Evolutionary conservation across 2,329 filamentous ascomycete species (phyloP), one percentile per base, ranked within the genome.

Genomic region (Nakataea oryzae): DNA sequence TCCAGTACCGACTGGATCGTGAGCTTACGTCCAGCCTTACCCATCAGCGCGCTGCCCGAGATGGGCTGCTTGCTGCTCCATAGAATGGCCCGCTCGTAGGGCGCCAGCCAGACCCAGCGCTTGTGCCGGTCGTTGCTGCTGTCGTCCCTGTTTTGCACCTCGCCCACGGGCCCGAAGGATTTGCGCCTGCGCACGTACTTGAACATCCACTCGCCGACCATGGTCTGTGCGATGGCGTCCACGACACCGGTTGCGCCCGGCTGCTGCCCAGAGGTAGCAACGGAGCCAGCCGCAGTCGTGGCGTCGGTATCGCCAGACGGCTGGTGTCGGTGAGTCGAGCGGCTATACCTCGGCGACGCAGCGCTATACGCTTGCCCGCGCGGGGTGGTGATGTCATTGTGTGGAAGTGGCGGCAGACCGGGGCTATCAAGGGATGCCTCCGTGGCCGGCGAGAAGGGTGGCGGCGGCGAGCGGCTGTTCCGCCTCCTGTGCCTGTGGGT

Each of bases 61-160:
- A 87, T 91, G 21, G 95, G 95, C 75, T 99, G 95, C 79, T 96
- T 97, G 80, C 89, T 96, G 74, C 93, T 97, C 95, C 95, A 99
- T 74, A 99, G 90, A 64, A 99, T 93, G 14, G 93, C 89, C 65
- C 93, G 84, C 75, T 99, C 95, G 71, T 99, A 97, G 3, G 95
- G 95, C 24, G 93, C 95, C 65, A 99, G 83, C 95, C 95, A 99
- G 2, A 99, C 95, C 95, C 95, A 99, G 73, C 95, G 84, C 77
- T 93, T 97, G 73, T 99, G 95, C 32, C 95, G 89, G 66, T 89
- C 87, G 65, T 85, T 86, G 74, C 90, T 86, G 65, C 81, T 88
- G 65, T 89, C 85, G 70, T 92, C 86, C 65, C 85, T 85, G 28
- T 78, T 81, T 57, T 93, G 90, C 3, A 83, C 77, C 61, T 93